phyloP scores from a whole-genome alignment of 2,329 filamentous ascomycete genomes.

The Corinectria fuckeliana region DNA sequence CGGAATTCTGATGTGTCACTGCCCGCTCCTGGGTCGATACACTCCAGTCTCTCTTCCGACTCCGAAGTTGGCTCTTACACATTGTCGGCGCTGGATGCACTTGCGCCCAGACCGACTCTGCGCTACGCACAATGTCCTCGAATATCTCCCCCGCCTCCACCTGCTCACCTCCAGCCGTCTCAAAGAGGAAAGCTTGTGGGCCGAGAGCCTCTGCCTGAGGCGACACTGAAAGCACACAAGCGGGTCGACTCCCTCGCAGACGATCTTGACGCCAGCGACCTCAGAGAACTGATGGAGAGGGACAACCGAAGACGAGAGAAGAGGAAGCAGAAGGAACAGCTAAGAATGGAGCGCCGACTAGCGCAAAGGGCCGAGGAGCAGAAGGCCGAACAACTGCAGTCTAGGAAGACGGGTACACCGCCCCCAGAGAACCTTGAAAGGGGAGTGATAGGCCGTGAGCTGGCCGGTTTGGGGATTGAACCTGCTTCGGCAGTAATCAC shows the following conservation, averaged over 20 bases:
- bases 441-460: conserved; percentile 65
- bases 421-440: conserved; percentile 64
- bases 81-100: conserved; percentile 78
- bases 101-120: conserved; percentile 85
- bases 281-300: conserved; percentile 89
- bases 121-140: conserved; percentile 73
- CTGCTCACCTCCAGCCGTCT: conserved; percentile 56
- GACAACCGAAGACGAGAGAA: conserved; percentile 82
- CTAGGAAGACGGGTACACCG: conserved; percentile 56
- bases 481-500: conserved; percentile 61
- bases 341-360: conserved; percentile 69
- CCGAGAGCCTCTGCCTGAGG: conserved; percentile 64
- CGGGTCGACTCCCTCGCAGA: conserved; percentile 78
- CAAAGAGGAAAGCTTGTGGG: conserved; percentile 59
- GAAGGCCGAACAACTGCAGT: conserved; percentile 62
- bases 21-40: conserved; percentile 74
- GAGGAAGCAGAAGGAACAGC: conserved; percentile 71
- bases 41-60: conserved; percentile 77
- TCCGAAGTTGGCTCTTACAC: conserved; percentile 78
- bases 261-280: conserved; percentile 80
- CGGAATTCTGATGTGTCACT: conserved; percentile 77
- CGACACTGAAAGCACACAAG: conserved; percentile 65
- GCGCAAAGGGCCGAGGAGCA: conserved; percentile 72
- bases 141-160: conserved; percentile 54
- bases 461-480: conserved; percentile 62